Evolutionary conservation across 169 alveolate genomes (phyloP).

Genomic region (Theileria equi): DNA sequence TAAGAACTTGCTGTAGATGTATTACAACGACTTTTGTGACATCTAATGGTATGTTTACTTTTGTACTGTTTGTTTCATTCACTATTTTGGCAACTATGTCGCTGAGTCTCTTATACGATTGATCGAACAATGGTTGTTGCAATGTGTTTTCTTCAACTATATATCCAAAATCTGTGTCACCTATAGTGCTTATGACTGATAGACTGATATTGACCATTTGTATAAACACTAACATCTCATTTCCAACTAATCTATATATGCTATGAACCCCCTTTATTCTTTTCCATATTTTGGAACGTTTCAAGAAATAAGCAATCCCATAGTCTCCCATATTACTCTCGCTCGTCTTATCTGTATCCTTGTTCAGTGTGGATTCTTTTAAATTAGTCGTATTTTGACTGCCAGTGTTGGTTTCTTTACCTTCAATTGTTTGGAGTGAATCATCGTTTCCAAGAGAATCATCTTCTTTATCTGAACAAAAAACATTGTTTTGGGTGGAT

Average conservation of each 20-base stretch:
- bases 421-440: not conserved
- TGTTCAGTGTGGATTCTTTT: not conserved
- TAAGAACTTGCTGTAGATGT: conserved; percentile 30
- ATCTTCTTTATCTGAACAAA: not conserved
- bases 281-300: conserved; percentile 32
- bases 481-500: too few relatives aligned
- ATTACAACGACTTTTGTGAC: conserved; percentile 41
- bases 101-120: conserved; percentile 27
- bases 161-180: conserved; percentile 33
- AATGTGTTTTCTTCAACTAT: conserved; percentile 17
- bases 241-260: conserved; percentile 21
- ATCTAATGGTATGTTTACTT: conserved; percentile 42
- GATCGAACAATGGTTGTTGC: conserved; percentile 26
- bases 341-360: not conserved
- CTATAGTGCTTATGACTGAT: conserved; percentile 12
- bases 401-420: not conserved
- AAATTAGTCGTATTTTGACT: not conserved
- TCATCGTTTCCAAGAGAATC: not conserved
- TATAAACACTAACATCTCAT: conserved; percentile 28
- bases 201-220: conserved; percentile 49
- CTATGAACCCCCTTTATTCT: conserved; percentile 19
- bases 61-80: conserved; percentile 15
- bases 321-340: not conserved
- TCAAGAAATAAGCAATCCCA: conserved; percentile 11
- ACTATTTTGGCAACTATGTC: conserved; percentile 25